phyloP scores from a whole-genome alignment of 2,329 filamentous ascomycete genomes.

The Colletotrichum paranaense region DNA sequence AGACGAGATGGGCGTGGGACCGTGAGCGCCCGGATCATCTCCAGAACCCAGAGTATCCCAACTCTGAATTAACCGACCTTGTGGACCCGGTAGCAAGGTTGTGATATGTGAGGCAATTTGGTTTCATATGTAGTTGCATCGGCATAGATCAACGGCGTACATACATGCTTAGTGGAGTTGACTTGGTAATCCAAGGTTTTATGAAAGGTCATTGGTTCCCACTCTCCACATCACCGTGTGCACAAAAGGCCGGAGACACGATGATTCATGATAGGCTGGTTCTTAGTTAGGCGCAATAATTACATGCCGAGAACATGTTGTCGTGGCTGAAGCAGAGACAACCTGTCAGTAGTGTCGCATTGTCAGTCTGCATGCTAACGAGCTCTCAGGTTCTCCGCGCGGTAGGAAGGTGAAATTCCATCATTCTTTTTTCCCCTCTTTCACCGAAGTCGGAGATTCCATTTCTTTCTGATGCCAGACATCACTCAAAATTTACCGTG shows the following conservation, averaged over 20 bases:
- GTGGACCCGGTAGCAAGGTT: slow-evolving; percentile 45
- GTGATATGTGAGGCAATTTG: slow-evolving; percentile 30
- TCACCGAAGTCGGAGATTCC: background rate
- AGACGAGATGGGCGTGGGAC: slow-evolving; percentile 68
- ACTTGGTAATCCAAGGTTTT: background rate
- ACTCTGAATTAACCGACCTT: slow-evolving; percentile 67
- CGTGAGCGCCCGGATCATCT: slow-evolving; percentile 65
- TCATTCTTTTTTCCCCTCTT: background rate
- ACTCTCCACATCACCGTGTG: background rate
- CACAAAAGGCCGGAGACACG: background rate
- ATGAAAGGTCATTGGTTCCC: background rate
- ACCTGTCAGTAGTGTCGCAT: background rate
- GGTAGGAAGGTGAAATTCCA: too few relatives aligned
- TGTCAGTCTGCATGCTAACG: background rate
- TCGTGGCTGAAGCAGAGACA: background rate
- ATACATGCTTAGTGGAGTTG: background rate
- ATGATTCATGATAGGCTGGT: slow-evolving; percentile 2
- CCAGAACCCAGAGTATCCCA: slow-evolving; percentile 66
- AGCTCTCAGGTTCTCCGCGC: background rate
- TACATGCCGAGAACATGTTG: background rate
- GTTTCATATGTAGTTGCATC: background rate
- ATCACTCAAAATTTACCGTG: background rate
- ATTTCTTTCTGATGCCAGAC: background rate
- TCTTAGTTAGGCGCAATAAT: background rate
- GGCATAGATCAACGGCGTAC: background rate